Evolutionary conservation across 148 eudicot genomes (phyloP), one percentile per base, ranked within the genome.

Genomic region (Simmondsia chinensis): DNA sequence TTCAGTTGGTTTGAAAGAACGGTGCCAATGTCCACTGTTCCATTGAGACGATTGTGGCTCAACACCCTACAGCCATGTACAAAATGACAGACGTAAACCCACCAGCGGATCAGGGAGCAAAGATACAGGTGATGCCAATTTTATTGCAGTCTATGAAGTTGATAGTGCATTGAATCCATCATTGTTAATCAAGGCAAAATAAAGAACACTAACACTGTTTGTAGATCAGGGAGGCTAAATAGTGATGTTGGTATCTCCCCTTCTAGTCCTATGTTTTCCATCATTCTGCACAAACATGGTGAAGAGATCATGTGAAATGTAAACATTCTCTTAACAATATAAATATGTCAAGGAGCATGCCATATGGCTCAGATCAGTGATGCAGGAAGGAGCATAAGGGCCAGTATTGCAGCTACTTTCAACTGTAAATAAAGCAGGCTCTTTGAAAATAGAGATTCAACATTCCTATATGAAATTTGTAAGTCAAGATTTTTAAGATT

Each of bases 11-110:
- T 52, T 64, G 52, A 56, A 33, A 68, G 60, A 59, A 46, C 59
- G 32, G 56, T 56, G 36, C 79, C 66, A 52, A 84, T 24, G 46
- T 74, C 50, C 54, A 84, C 56, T 43, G 51, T 64, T 41, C 84
- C 94, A 35, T 30, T 71, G 23, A 80, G 74, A n/a, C 67, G 51
- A 54, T 84, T 84, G 56, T 84, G 71, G 43, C 68, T 60, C 12
- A 84, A 68, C 25, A 60, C 60, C 64, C 94, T 84, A 66, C 44
- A 9, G 48, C 18, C 32, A 55, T 9, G 48, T 44, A 30, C 37
- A 53, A 37, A 49, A 22, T 33, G 28, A 32, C 13, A 32, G 10
- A 7, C 10, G 0, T 26, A n/a, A n/a, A n/a, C n/a, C n/a, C n/a
- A n/a, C n/a, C n/a, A n/a, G n/a, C n/a, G n/a, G n/a, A n/a, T n/a